Conservation (phyloP, 305 asterid genomes). For the Lippia alba region DNA sequence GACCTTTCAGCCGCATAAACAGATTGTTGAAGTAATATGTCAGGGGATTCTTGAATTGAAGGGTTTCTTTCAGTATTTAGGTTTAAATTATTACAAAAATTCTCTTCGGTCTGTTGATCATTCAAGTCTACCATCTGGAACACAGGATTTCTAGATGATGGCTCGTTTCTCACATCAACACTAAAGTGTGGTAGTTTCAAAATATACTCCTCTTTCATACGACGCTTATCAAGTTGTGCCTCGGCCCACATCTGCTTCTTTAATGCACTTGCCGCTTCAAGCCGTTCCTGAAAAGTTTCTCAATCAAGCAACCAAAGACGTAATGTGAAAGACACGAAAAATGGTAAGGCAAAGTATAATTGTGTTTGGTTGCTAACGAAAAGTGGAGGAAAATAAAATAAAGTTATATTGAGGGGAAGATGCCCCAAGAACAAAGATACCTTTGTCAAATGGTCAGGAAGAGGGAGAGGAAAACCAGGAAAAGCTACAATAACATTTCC, state of each 20-base stretch:
- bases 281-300: conserved; percentile 74
- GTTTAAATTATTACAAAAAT: conserved; percentile 41
- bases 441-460: too few species aligned
- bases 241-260: conserved; percentile 97
- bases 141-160: conserved; percentile 38
- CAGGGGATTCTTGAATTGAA: conserved; percentile 46
- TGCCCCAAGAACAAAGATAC: too few species aligned
- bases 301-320: conserved; percentile 34
- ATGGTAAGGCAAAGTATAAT: neutral
- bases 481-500: too few species aligned
- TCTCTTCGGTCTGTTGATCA: conserved; percentile 51
- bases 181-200: conserved; percentile 51
- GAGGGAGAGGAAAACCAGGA: too few species aligned
- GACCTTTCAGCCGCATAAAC: conserved; percentile 73
- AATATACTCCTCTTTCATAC: conserved; percentile 71
- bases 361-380: too few species aligned
- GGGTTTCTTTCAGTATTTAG: conserved; percentile 47
- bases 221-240: conserved; percentile 89
- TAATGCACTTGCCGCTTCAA: conserved; percentile 89
- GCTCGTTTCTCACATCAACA: conserved; percentile 47
- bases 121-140: conserved; percentile 53
- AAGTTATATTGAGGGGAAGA: too few species aligned
- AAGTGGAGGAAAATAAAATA: too few species aligned
- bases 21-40: conserved; percentile 57
- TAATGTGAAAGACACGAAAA: conserved; percentile 27